These are phyloP conservation scores for Fusarium euwallaceae DNA, from an alignment of 2,329 filamentous ascomycete genomes.

Conservation along the genomic window DNA sequence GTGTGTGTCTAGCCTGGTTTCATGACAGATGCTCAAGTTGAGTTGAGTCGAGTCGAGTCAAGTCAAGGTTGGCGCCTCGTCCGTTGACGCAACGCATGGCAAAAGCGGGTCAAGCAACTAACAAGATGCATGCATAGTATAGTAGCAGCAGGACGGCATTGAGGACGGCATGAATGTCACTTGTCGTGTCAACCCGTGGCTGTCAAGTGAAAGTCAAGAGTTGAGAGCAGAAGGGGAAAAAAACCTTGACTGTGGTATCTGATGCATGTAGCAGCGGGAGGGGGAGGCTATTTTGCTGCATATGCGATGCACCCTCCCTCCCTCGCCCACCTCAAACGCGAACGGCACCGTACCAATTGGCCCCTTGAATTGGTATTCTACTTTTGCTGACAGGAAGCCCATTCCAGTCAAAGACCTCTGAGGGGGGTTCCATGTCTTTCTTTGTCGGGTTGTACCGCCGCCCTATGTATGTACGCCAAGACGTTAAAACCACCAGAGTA, in stretches of 20 bases:
- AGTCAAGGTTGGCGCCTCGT: not conserved
- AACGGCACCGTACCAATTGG: not conserved
- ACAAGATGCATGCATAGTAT: not conserved
- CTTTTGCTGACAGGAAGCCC: not conserved
- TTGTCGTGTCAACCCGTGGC: not conserved
- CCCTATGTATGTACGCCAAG: not conserved
- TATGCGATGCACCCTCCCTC: not conserved
- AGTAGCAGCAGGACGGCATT: not conserved
- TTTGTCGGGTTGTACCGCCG: not conserved
- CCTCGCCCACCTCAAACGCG: not conserved
- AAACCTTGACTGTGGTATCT: constrained; percentile 1
- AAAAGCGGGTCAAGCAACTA: not conserved
- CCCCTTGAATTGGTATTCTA: not conserved
- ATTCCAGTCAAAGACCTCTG: not conserved
- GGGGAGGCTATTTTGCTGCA: not conserved
- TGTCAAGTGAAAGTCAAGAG: not conserved
- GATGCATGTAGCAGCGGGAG: not conserved
- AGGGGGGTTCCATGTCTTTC: not conserved
- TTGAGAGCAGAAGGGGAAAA: not conserved
- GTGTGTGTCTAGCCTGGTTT: not conserved
- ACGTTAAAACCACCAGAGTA: not conserved
- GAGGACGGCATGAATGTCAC: not conserved
- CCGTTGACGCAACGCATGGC: not conserved
- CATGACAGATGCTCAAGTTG: not conserved
- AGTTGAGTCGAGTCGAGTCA: not conserved